Evolutionary conservation across 2,329 filamentous ascomycete species (phyloP), one percentile per base, ranked within the genome.

Genomic region (Xylariaceae sp.): DNA sequence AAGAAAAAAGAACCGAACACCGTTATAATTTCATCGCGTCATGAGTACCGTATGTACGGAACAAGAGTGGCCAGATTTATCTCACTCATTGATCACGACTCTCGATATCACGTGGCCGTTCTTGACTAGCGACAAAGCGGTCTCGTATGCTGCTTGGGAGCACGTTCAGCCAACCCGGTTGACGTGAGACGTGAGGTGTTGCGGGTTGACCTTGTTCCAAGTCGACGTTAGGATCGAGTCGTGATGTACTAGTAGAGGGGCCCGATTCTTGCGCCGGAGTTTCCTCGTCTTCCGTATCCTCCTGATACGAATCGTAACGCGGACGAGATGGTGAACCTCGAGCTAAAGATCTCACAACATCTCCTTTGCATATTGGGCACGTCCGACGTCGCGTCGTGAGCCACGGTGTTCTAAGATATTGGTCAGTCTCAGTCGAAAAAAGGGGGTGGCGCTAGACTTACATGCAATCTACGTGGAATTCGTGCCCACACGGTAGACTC

Each of bases 381-480:
- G 94, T 99, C 64, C 94, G 88, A 64, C 94, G 88, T 53, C 93
- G 87, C 13, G 92, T 97, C 0, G 93, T 97, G 55, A 99, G 80
- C 94, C 94, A 99, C 1, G 94, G 94, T 3, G 94, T 97, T 71
- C 92, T 96, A 64, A 47, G 35, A 53, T 50, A 69, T 71, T 62
- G 70, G 70, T 68, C 60, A 64, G 65, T 44, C 8, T 44, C 15
- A n/a, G 55, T 57, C 47, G 42, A 51, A 54, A 6, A 0, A 37
- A 54, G 60, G 30, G 57, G 51, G 56, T 34, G 39, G 17, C 9
- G 58, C 2, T 7, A 51, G 55, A 88, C 92, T 88, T 77, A 96
- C 92, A 99, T 97, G 92, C 94, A 99, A 72, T 96, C 92, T 34
- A 82, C 93, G 74, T 99, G 94, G 74, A 97, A 99, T 71, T 99